Evolutionary conservation across 495 filamentous ascomycete genomes (phyloP).

Genomic region (Neurospora cerealis): DNA sequence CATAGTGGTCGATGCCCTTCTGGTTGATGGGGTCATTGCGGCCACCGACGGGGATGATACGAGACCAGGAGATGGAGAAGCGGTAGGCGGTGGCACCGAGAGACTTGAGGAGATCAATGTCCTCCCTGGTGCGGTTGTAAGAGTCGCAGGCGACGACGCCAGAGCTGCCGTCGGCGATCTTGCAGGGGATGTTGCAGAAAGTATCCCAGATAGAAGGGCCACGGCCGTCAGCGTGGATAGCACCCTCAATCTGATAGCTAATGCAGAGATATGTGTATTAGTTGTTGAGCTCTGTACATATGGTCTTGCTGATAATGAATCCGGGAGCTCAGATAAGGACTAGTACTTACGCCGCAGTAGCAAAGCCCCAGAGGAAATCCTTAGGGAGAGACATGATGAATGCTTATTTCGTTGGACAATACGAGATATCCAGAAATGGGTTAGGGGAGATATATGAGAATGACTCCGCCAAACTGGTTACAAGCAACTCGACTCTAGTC

Average conservation of each 20-base stretch:
- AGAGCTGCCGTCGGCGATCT: conserved; percentile 60
- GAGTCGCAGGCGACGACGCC: conserved; percentile 67
- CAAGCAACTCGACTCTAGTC: background rate
- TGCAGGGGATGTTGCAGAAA: conserved; percentile 63
- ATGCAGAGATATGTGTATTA: background rate
- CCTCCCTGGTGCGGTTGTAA: conserved; percentile 62
- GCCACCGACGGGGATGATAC: conserved; percentile 58
- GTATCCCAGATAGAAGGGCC: conserved; percentile 70
- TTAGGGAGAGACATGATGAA: conserved; percentile 49
- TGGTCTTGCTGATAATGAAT: background rate
- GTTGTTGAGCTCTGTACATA: background rate
- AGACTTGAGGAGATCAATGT: conserved; percentile 60
- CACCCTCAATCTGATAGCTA: conserved; percentile 73
- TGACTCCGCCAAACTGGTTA: background rate
- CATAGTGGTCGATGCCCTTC: conserved; percentile 48
- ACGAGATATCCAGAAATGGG: background rate
- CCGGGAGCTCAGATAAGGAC: background rate
- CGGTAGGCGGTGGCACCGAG: conserved; percentile 57
- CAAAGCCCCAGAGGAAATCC: conserved; percentile 77
- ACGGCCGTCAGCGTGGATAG: conserved; percentile 54
- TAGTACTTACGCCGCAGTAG: conserved; percentile 56
- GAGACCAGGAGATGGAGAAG: conserved; percentile 68
- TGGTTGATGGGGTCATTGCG: conserved; percentile 54
- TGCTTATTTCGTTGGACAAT: background rate
- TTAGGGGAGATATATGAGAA: background rate